Evolutionary conservation across 768 basidiomycete genomes (phyloP).

Genomic region (Terana coerulea): DNA sequence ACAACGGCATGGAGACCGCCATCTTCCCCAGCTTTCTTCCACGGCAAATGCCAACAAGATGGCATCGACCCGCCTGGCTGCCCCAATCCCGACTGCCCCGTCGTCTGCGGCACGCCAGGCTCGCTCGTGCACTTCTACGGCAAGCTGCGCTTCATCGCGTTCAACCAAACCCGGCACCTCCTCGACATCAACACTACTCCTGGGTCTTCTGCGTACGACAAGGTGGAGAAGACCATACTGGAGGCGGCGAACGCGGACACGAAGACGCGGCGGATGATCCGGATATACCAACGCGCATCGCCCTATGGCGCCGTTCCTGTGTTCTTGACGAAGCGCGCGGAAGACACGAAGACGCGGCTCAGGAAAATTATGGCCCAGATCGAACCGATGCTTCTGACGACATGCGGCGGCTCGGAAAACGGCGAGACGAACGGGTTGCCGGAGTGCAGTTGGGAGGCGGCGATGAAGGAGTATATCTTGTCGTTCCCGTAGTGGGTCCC

Average conservation of each 20-base stretch:
- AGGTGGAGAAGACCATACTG: conserved; percentile 40
- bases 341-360: conserved; percentile 22
- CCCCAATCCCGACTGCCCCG: conserved; percentile 75
- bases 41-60: conserved; percentile 62
- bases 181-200: conserved; percentile 35
- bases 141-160: conserved; percentile 46
- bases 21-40: conserved; percentile 70
- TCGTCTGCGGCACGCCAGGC: conserved; percentile 80
- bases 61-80: conserved; percentile 64
- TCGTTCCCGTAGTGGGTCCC: too few relatives aligned
- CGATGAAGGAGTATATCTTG: conserved; percentile 61
- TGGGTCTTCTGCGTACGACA: conserved; percentile 37
- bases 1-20: conserved; percentile 42
- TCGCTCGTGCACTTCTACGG: conserved; percentile 69
- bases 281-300: conserved; percentile 5
- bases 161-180: conserved; percentile 35
- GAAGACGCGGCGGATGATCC: conserved; percentile 11
- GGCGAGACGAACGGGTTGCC: conserved; percentile 34
- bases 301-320: conserved; percentile 5
- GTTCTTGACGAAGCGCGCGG: conserved; percentile 17
- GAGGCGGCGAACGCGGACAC: conserved; percentile 27
- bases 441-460: conserved; percentile 55
- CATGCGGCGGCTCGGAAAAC: conserved; percentile 39
- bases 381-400: conserved; percentile 27
- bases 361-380: conserved; percentile 32